Evolutionary conservation across 2,329 filamentous ascomycete species (phyloP), one percentile per base, ranked within the genome.

Genomic region (Talaromyces sp.): DNA sequence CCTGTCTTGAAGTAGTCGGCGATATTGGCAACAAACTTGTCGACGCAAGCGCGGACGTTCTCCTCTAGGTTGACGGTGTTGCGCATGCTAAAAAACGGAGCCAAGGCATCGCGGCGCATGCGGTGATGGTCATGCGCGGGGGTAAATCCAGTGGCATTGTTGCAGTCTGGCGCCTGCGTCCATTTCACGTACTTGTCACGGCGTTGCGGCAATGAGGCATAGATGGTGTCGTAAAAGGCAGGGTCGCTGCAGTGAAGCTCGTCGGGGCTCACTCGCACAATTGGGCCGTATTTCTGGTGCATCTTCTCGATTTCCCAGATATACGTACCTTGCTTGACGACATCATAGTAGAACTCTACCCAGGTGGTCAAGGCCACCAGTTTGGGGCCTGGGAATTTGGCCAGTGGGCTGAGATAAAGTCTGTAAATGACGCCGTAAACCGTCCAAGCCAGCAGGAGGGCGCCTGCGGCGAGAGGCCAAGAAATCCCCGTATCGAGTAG

Each of bases 51-150:
- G 8, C 29, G 24, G 1, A 53, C n/a, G 21, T 29, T 53, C 10
- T 27, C 26, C 64, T 84, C 83, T 41, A 86, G 52, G 5, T 38
- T 32, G 14, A 32, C 29, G 13, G 29, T 35, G 19, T 21, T 32
- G 17, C 19, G 29, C 52, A 32, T 66, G 8, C 72, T 71, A 64
- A 75, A 75, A 67, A 70, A 75, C 9, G 71, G 70, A 58, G 69
- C 73, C 64, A 75, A 69, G 6, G 70, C 65, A 31, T 69, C 66
- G 4, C 73, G 68, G 10, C 70, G 64, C n/a, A 69, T 62, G 2
- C 72, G 71, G 62, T 75, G 73, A 17, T 64, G 68, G 29, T 66
- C 64, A 60, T 73, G 67, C 56, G 71, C 67, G 55, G 67, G 62
- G 0, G 68, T 67, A 11, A 31, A 55, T 10, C 24, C 29, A 5